Base-by-base conservation (phyloP, 169 alveolate genomes). In the Plasmodium gaboni region DNA sequence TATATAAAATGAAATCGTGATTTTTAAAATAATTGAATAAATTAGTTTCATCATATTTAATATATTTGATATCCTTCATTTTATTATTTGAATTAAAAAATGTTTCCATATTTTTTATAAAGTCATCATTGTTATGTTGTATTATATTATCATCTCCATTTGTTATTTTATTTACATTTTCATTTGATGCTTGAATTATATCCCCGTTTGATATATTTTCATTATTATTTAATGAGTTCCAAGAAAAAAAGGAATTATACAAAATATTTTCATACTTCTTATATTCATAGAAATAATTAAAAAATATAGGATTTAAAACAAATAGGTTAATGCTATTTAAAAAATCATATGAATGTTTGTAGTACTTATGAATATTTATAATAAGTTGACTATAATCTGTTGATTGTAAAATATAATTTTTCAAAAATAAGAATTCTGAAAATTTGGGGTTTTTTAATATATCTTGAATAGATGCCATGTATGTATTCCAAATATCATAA, bases 361-460 rank as follows among this genome's bases (percentile, higher is more conserved):
- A 76, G 51, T 76, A 76, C 28, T 42, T 48, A 65, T 76, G 89
- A 15, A 68, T 76, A 50, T 76, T 76, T 68, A 76, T 17, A 48
- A 76, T 76, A 67, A 76, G 89, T 10, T 64, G 19, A 50, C 65
- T 76, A 64, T 76, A 76, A 63, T 76, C 89, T 32, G 63, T 53
- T 48, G 74, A 38, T 10, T 64, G 63, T 76, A 76, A 48, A 44
- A 76, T 46, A 46, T 64, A 63, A 6, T 64, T 44, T 57, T 74
- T 63, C 10, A 76, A 12, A 8, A 28, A 50, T 26, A 48, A 76
- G 28, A 76, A 55, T 57, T 76, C 89, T 44, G 67, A 63, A 50
- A 46, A 64, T 55, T 76, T 26, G 50, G 48, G 63, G n/a, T 64
- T 24, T 15, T 48, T 48, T 59, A 76, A 55, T 44, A 76, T 61